Evolutionary conservation across 106 monocot genomes (phyloP), one percentile per base, ranked within the genome.

Genomic region (Dioscorea zingiberensis): DNA sequence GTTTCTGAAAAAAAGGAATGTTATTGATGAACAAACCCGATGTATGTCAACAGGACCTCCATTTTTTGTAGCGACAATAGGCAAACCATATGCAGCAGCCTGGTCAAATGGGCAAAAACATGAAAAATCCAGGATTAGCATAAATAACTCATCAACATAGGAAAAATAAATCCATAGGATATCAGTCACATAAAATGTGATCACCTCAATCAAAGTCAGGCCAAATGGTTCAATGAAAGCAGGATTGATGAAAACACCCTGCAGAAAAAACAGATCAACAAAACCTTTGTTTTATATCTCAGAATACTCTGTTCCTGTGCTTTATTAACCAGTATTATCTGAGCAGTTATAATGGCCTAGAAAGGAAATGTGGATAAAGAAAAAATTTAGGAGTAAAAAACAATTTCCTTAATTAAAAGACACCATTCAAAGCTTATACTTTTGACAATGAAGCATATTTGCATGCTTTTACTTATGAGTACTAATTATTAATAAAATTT

Each of bases 211-310:
- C 68, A 97, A 80, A 51, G 97, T 97, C 6, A 97, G 92, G 22
- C 97, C 97, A 81, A 97, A 97, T 77, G 97, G 97, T 76, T 97
- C 97, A 23, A 97, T 92, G 73, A 92, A 97, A 74, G 97, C 97
- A 54, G 91, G 92, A 86, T 97, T 97, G 44, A 97, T 88, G 67
- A 97, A 91, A 65, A 97, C 97, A 61, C 97, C 97, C 97, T 97
- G 86, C 74, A 88, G 29, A 38, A 73, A 27, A 77, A 38, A 2
- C 9, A 6, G 38, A 10, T 38, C 38, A 38, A 10, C 38, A 38
- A 38, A 38, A 38, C 4, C 38, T 38, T 38, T 2, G 16, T 3
- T 53, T 53, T 53, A 53, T 10, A 53, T 53, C 1, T 53, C 4
- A 53, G 16, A 53, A n/a, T 5, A 53, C 19, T 3, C 51, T 18